phyloP scores from a whole-genome alignment of 345 rosid genomes.

The Trapa bicornis region DNA sequence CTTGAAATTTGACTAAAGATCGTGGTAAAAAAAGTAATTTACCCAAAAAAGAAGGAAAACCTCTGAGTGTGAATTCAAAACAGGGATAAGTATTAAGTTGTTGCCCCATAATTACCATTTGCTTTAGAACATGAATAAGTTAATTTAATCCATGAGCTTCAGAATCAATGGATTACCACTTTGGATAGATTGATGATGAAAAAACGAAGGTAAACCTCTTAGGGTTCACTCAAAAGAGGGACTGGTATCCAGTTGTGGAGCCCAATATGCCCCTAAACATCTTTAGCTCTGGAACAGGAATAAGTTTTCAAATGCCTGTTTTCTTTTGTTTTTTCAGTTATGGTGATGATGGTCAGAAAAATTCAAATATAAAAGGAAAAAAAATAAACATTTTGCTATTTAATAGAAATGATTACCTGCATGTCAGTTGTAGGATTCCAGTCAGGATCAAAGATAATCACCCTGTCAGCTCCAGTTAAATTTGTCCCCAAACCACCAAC shows the following conservation, averaged over 20 bases:
- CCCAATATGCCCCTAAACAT: neutral
- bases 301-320: neutral
- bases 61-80: too few relatives aligned
- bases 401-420: constrained; percentile 40
- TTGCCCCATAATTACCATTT: too few relatives aligned
- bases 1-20: too few relatives aligned
- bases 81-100: too few relatives aligned
- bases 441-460: constrained; percentile 95
- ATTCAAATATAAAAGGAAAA: neutral
- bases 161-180: neutral
- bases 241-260: neutral
- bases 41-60: too few relatives aligned
- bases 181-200: neutral
- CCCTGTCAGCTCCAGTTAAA: constrained; percentile 86
- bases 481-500: constrained; percentile 98
- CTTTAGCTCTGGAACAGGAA: neutral
- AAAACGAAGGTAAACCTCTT: neutral
- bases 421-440: constrained; percentile 98
- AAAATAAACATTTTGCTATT: neutral
- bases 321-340: neutral
- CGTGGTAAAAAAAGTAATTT: too few relatives aligned
- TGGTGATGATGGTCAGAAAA: too few relatives aligned
- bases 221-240: neutral
- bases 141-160: neutral
- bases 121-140: too few relatives aligned